These are phyloP conservation scores for Termitomyces sp. DNA, from an alignment of 768 basidiomycete species.

Conservation along the genomic window DNA sequence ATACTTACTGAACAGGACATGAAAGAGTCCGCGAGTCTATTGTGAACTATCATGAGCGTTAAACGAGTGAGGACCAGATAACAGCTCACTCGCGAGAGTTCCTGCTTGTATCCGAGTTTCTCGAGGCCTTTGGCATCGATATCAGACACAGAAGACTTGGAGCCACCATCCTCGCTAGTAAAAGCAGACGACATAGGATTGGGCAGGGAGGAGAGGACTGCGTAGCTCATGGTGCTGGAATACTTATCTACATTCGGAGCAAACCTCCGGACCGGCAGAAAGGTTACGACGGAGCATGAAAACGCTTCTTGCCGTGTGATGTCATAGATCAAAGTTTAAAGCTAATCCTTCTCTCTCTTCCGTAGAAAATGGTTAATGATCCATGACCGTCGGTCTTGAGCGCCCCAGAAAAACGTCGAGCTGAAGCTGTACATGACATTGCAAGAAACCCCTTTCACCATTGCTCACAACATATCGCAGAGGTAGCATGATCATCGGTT, in stretches of 20 bases:
- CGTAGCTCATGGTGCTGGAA: not conserved
- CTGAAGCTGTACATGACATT: not conserved
- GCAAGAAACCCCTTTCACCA: not conserved
- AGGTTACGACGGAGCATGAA: not conserved
- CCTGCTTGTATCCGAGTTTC: conserved; percentile 50
- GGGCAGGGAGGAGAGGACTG: not conserved
- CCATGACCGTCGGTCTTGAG: not conserved
- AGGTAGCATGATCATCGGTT: not conserved
- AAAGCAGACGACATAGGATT: not conserved
- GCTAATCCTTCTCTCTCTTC: not conserved
- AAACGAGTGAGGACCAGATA: not conserved
- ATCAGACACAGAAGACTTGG: not conserved
- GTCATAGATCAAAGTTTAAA: not conserved
- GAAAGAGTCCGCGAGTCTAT: conserved; percentile 45
- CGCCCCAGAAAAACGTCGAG: not conserved
- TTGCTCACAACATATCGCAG: not conserved
- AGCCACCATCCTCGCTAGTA: not conserved
- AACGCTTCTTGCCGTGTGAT: not conserved
- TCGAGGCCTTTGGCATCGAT: conserved; percentile 29
- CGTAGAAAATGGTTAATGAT: too few relatives aligned
- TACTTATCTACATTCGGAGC: not conserved
- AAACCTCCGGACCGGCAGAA: not conserved
- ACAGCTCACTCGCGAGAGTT: conserved; percentile 40
- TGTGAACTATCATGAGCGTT: not conserved
- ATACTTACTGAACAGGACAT: conserved; percentile 50